These are phyloP conservation scores for Paramecium sexaurelia DNA, from an alignment of 73 alveolate species.

Conservation along the genomic window DNA sequence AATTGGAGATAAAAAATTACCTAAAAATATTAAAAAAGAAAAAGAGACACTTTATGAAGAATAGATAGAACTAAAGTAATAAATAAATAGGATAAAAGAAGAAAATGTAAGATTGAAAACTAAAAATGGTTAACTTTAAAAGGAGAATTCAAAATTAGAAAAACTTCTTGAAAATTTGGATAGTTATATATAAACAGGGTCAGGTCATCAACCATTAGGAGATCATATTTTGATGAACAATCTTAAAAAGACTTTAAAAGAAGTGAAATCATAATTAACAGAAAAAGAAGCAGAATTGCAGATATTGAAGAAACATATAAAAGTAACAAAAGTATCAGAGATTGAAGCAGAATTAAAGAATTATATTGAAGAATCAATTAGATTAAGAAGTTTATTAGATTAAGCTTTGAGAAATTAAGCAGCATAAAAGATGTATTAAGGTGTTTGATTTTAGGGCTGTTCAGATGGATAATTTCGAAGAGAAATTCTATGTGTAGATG, in stretches of 20 bases:
- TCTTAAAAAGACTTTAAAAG: conserved; percentile 31
- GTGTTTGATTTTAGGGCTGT: not conserved
- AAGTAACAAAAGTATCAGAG: conserved; percentile 20
- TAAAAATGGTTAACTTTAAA: conserved; percentile 29
- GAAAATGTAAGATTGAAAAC: conserved; percentile 46
- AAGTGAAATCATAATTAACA: not conserved
- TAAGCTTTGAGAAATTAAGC: conserved; percentile 26
- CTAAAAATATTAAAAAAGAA: conserved; percentile 40
- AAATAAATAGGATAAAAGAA: conserved; percentile 13
- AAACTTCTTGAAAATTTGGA: conserved; percentile 39
- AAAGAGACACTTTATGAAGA: conserved; percentile 51
- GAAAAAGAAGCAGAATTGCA: conserved; percentile 26
- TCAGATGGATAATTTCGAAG: conserved; percentile 38
- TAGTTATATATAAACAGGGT: conserved; percentile 36
- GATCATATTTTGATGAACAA: conserved; percentile 57
- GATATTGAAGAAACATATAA: conserved; percentile 14
- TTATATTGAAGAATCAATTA: conserved; percentile 14
- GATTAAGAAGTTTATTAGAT: conserved; percentile 40
- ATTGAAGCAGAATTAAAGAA: conserved; percentile 34
- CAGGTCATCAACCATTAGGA: conserved; percentile 35
- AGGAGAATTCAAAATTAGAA: conserved; percentile 48
- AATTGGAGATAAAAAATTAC: conserved; percentile 2
- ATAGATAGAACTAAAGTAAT: not conserved
- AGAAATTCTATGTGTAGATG: conserved; percentile 47
- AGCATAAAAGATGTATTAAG: not conserved